Conservation (phyloP, 106 monocot species). For the Phalaenopsis aphrodite region DNA sequence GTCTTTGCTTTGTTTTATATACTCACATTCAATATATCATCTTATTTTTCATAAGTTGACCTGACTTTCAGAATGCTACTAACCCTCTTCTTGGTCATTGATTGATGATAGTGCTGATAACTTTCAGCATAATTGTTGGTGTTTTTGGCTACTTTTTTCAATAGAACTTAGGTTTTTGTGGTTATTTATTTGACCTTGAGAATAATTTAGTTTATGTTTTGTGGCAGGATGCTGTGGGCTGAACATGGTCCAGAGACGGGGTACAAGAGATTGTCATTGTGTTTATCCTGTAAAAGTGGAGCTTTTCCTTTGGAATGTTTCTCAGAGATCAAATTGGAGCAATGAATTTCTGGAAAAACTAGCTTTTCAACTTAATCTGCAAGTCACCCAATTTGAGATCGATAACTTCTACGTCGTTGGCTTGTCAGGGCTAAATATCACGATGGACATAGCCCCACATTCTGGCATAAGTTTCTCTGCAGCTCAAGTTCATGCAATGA, state of each 20-base stretch:
- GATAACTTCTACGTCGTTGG: slow-evolving; percentile 95
- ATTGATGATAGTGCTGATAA: neutral
- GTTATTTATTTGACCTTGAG: neutral
- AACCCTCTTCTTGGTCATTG: neutral
- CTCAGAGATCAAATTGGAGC: slow-evolving; percentile 80
- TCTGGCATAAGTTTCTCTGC: slow-evolving; percentile 71
- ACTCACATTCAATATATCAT: neutral
- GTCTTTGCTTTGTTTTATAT: neutral
- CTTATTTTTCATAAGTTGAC: neutral
- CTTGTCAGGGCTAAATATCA: slow-evolving; percentile 77
- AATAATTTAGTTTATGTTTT: neutral
- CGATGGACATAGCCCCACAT: slow-evolving; percentile 80
- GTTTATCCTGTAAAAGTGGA: slow-evolving; percentile 86
- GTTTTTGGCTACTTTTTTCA: neutral
- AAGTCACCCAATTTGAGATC: slow-evolving; percentile 76
- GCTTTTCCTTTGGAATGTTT: slow-evolving; percentile 75
- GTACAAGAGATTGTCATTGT: slow-evolving; percentile 65
- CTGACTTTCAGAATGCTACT: neutral
- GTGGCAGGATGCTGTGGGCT: slow-evolving; percentile 66
- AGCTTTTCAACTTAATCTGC: slow-evolving; percentile 67
- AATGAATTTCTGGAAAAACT: slow-evolving; percentile 74
- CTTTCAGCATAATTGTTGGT: neutral
- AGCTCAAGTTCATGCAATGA: slow-evolving; percentile 47
- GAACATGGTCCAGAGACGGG: slow-evolving; percentile 72
- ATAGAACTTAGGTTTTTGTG: neutral